Evolutionary conservation across 305 asterid species (phyloP).

Genomic region (Solanum hybrid): DNA sequence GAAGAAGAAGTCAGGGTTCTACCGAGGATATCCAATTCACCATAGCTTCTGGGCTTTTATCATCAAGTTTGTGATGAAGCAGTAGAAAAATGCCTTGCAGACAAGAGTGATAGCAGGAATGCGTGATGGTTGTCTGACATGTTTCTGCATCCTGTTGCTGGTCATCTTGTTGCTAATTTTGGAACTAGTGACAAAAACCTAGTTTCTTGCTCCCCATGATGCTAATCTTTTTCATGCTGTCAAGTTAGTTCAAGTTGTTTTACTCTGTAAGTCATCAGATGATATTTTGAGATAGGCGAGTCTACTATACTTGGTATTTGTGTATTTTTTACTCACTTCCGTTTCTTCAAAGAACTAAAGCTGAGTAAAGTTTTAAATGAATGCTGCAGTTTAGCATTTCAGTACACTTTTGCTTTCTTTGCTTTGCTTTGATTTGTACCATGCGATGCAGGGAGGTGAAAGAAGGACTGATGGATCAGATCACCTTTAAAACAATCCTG

Average conservation of each 20-base stretch:
- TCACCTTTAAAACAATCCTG: not conserved
- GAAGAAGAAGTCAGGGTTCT: not conserved
- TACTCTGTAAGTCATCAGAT: not conserved
- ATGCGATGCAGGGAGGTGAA: not conserved
- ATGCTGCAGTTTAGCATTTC: not conserved
- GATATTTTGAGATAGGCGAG: not conserved
- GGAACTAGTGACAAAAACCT: not conserved
- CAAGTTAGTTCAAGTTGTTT: not conserved
- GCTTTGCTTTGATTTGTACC: not conserved
- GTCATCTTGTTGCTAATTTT: not conserved
- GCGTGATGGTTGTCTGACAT: conserved; percentile 6
- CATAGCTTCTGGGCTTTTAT: not conserved
- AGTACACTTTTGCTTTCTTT: not conserved
- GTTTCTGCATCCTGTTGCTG: not conserved
- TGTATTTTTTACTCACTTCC: not conserved
- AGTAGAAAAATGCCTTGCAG: conserved; percentile 43
- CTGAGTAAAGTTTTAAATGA: not conserved
- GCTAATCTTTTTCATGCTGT: not conserved
- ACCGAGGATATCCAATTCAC: not conserved
- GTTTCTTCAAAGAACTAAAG: not conserved
- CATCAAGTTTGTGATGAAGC: conserved; percentile 58
- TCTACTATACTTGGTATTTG: not conserved
- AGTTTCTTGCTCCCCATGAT: not conserved
- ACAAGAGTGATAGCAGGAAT: conserved; percentile 22
- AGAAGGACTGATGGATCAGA: not conserved